These are phyloP conservation scores for Paramecium tetraurelia DNA, from an alignment of 73 alveolate genomes.

Conservation along the genomic window DNA sequence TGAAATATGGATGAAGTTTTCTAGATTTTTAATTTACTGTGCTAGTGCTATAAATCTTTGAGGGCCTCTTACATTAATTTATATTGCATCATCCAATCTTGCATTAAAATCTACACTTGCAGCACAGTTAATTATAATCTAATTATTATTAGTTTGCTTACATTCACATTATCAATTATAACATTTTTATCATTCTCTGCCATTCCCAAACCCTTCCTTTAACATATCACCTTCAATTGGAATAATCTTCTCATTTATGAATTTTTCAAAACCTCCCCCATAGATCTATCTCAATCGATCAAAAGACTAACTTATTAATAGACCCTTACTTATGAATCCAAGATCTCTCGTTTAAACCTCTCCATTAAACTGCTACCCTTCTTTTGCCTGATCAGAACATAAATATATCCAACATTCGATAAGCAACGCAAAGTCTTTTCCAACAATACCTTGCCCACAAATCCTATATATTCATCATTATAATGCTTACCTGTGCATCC, in stretches of 20 bases:
- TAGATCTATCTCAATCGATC: slow-evolving; percentile 71
- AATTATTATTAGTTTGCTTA: background rate
- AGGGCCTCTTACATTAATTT: slow-evolving; percentile 78
- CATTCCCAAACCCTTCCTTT: slow-evolving; percentile 70
- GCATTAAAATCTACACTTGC: slow-evolving; percentile 80
- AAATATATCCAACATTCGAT: slow-evolving; percentile 68
- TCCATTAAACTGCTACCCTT: slow-evolving; percentile 67
- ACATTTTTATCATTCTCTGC: slow-evolving; percentile 47
- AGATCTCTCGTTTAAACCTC: slow-evolving; percentile 75
- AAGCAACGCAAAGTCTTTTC: slow-evolving; percentile 75
- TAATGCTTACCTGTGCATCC: slow-evolving; percentile 67
- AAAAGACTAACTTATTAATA: slow-evolving; percentile 11
- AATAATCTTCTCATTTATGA: slow-evolving; percentile 62
- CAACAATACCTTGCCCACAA: slow-evolving; percentile 81
- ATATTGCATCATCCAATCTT: slow-evolving; percentile 76
- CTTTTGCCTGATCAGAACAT: slow-evolving; percentile 69
- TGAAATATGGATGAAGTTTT: slow-evolving; percentile 74
- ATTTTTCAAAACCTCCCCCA: slow-evolving; percentile 65
- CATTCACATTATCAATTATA: slow-evolving; percentile 64
- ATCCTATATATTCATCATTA: slow-evolving; percentile 48
- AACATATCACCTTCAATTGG: slow-evolving; percentile 70
- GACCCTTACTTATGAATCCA: slow-evolving; percentile 67
- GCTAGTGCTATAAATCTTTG: slow-evolving; percentile 70
- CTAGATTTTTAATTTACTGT: slow-evolving; percentile 60
- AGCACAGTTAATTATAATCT: slow-evolving; percentile 76